A percentile compares a stretch with the other conserved stretches of the same genome.
phyloP scores from a whole-genome alignment of 805 yeast species.

The Zygotorulaspora chibaensis region DNA sequence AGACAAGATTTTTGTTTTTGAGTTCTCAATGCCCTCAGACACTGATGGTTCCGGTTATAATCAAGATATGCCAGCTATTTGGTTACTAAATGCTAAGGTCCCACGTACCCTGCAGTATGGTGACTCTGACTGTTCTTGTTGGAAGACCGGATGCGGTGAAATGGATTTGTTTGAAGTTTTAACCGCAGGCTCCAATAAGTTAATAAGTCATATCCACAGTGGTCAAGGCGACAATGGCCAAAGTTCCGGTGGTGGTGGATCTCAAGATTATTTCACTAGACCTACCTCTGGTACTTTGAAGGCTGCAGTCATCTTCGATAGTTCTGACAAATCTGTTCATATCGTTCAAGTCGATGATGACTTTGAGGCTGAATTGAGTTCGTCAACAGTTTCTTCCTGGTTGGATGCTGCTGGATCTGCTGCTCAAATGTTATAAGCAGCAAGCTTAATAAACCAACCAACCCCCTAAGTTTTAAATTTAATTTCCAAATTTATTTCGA shows the following conservation, averaged over 20 bases:
- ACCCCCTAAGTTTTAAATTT: neutral
- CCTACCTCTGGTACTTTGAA: conserved; percentile 74
- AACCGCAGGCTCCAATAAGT: conserved; percentile 64
- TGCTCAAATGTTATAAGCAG: conserved; percentile 29
- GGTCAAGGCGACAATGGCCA: conserved; percentile 56
- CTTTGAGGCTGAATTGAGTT: conserved; percentile 51
- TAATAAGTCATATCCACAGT: conserved; percentile 78
- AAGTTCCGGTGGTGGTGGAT: conserved; percentile 76
- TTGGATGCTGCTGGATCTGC: conserved; percentile 47
- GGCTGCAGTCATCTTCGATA: conserved; percentile 83
- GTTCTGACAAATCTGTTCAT: conserved; percentile 44
- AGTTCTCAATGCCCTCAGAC: conserved; percentile 88
- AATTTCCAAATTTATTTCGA: neutral
- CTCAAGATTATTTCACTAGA: conserved; percentile 82
- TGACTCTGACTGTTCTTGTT: conserved; percentile 80
- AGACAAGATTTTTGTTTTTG: conserved; percentile 83
- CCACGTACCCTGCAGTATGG: conserved; percentile 98
- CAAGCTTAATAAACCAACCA: neutral
- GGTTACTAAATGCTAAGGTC: conserved; percentile 92
- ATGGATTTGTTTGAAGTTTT: conserved; percentile 90
- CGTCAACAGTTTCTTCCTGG: conserved; percentile 60
- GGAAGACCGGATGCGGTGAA: conserved; percentile 98
- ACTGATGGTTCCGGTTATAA: conserved; percentile 45
- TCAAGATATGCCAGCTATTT: conserved; percentile 96
- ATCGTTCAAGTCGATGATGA: conserved; percentile 58